Evolutionary conservation across 2,329 filamentous ascomycete species (phyloP), one percentile per base, ranked within the genome.

Genomic region (Cladosporium sp.): DNA sequence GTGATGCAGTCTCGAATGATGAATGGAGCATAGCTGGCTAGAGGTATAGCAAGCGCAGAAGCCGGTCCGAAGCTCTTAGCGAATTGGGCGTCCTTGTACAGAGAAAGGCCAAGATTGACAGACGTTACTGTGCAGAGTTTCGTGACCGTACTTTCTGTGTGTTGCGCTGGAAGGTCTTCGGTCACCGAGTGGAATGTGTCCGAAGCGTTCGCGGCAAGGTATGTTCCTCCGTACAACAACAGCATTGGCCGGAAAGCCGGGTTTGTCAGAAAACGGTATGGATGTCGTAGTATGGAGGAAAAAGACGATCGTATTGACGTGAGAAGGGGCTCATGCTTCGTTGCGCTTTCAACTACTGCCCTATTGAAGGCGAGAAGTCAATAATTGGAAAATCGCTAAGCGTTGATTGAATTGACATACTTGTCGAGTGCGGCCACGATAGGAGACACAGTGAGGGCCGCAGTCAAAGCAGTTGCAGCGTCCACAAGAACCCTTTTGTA

Each of bases 71-170:
- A 58, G 25, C 49, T 52, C 25, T 53, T 50, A 9, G 57, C 57
- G 38, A 58, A 59, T 7, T 50, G 49, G 15, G 41, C 47, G 15
- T 60, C 57, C 50, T 60, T 58, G 50, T 58, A 54, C 11, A 60
- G 38, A 0, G 56, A 53, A 4, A 60, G 43, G 18, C 49, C 53
- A 0, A 58, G 43, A 41, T 60, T 60, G 6, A 53, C 42, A 5
- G 47, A 35, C 27, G 57, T 55, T 11, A 57, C 53, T 3, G 55
- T 52, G 32, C 51, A 43, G 25, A 58, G 51, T 45, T 58, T 58
- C n/a, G 54, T 45, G 11, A 48, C 36, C 18, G 46, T 53, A 25
- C 49, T 53, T 3, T 49, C 53, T 11, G 53, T 54, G 27, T 50
- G 43, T 18, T 42, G 40, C 11, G 56, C 41, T 12, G 51, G 50